phyloP scores from a whole-genome alignment of 78 protist genomes.

The Creolimax fragrantissima region DNA sequence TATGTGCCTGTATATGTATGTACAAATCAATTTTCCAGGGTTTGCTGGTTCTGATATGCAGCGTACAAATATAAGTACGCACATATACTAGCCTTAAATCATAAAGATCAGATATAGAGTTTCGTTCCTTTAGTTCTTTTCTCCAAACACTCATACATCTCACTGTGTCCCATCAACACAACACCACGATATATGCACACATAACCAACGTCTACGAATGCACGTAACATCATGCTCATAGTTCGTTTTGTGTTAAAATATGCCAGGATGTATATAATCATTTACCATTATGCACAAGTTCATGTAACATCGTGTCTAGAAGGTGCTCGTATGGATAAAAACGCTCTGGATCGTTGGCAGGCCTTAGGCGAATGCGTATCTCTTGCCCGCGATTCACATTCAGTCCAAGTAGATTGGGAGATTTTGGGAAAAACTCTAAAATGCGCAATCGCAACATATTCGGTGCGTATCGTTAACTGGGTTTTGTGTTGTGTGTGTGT shows the following conservation, averaged over 20 bases:
- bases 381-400: not conserved
- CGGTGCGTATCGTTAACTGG: no score
- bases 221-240: no score
- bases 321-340: not conserved
- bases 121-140: not conserved
- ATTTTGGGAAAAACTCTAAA: not conserved
- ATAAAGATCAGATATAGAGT: not conserved
- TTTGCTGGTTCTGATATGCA: not conserved
- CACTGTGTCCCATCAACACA: no score
- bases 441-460: no score
- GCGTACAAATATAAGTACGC: not conserved
- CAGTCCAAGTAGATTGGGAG: not conserved
- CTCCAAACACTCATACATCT: not conserved
- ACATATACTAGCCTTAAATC: not conserved
- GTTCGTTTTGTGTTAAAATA: no score
- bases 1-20: not conserved
- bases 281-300: not conserved
- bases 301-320: not conserved
- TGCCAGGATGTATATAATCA: no score
- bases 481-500: no score
- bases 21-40: not conserved
- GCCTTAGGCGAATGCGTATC: not conserved
- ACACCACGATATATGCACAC: no score
- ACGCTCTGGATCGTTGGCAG: not conserved
- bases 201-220: no score